Base-by-base conservation (phyloP, 768 basidiomycete genomes). In the Xerocomus spinulosus region DNA sequence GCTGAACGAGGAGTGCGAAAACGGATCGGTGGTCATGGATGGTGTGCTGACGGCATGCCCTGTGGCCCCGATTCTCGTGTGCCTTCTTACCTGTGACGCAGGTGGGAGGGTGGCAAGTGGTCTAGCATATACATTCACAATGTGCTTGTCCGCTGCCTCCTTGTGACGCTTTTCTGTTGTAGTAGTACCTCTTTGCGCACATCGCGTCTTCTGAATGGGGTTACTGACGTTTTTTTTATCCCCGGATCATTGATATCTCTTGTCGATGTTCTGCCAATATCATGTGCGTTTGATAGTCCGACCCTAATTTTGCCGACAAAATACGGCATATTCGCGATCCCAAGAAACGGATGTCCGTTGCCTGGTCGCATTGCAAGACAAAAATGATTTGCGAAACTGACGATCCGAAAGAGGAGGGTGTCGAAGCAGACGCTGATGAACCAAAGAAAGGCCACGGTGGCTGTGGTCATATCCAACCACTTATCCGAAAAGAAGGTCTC, bases 1-100 rank as follows among this genome's bases (percentile, higher is more conserved):
- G 87, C 87, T 82, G 89, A 91, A 87, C 87, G 89, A 90, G 87
- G 81, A 88, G 87, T 85, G 87, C 81, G 81, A 81, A 82, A 79
- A 37, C 28, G 36, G 71, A 62, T 61, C 64, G 59, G 42, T 49
- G 51, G 42, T 44, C 54, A 47, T 9, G 17, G 17, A 23, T 9
- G 39, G 51, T 50, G 34, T 59, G 65, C 66, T 62, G 15, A 56
- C 53, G 65, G 65, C 67, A 54, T 48, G 10, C 33, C 6, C 32
- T 10, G 32, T 53, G 55, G 53, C 46, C 39, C 36, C 41, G 40
- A 59, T 65, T 59, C 68, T 51, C 70, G 39, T 50, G 53, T 46
- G 13, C 73, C 68, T 71, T 68, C 74, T 77, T 73, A 57, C 55
- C 82, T 88, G 86, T 87, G 64, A 83, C 80, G 85, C 85, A 86